Evolutionary conservation across 2,329 filamentous ascomycete species (phyloP), one percentile per base, ranked within the genome.

Genomic region (Claviceps citrina): DNA sequence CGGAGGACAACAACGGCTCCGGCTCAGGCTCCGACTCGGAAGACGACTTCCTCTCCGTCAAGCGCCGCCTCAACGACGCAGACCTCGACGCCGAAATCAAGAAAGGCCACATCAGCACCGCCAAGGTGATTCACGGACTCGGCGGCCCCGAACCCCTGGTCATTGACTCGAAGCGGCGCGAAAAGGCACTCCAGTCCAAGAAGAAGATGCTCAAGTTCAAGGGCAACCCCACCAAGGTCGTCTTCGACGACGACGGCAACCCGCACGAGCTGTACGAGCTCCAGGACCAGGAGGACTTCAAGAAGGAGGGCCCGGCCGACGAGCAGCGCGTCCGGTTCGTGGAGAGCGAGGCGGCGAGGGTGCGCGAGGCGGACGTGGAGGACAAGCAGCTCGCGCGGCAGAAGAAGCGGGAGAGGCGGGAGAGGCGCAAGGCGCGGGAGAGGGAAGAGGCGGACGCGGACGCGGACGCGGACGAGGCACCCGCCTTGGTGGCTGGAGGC

Each of bases 111-210:
- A 58, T 58, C 41, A 50, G 56, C 28, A 62, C 59, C 4, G 59
- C 62, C 19, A 81, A 78, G 60, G 68, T 78, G 2, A 69, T 95
- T 36, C 62, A 73, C 30, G 70, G 80, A 1, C 68, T 81, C 10
- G 78, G 79, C 32, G 78, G 79, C 45, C 76, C 81, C 36, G 75
- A 82, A 22, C 75, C 84, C 2, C 69, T 94, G 33, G 65, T 94
- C 16, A 77, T 98, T 46, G 91, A 98, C 64, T 94, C 86, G 10
- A 93, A 96, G 60, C 84, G 91, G 19, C 80, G 86, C 49, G 89
- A 94, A 63, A 96, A 95, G 65, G 73, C 94, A n/a, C 73, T 96
- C 48, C 81, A 81, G 54, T 93, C 84, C 16, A 96, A 95, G 70
- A 94, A 94, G 70, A 83, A 93, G 61, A 73, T 95, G 48, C 72